Evolutionary conservation across 176 grass and related monocot species (phyloP).

Genomic region (Oropetium thomaeum): DNA sequence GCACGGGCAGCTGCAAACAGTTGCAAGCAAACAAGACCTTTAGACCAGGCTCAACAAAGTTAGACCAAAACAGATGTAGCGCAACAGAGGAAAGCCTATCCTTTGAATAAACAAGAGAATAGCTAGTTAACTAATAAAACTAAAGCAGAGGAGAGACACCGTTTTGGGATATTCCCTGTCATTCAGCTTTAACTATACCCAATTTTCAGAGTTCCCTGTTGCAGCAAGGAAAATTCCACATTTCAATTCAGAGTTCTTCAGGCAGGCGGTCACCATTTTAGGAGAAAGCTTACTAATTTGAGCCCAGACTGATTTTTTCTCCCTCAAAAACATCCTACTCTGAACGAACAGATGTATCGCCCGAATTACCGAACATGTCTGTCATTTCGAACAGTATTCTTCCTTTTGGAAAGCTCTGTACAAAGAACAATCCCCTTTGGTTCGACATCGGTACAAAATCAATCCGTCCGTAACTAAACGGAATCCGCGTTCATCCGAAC

Average conservation of each 20-base stretch:
- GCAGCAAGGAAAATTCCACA: background rate
- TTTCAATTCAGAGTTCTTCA: background rate
- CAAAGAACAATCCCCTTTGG: background rate
- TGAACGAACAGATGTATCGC: background rate
- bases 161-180: conserved; percentile 33
- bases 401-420: background rate
- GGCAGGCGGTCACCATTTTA: background rate
- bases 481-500: background rate
- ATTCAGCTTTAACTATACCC: background rate
- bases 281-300: background rate
- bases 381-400: background rate
- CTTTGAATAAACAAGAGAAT: conserved; percentile 5
- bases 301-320: background rate
- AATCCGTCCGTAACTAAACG: background rate
- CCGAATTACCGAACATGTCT: background rate
- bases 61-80: conserved; percentile 6
- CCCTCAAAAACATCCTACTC: background rate
- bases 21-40: conserved; percentile 25
- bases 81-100: conserved; percentile 7
- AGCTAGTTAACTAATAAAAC: background rate
- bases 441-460: conserved; percentile 20
- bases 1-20: conserved; percentile 80
- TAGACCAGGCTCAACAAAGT: conserved; percentile 16
- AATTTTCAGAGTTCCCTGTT: conserved; percentile 2
- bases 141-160: background rate